phyloP scores from a whole-genome alignment of 306 rosid genomes.

The Corylus americana region DNA sequence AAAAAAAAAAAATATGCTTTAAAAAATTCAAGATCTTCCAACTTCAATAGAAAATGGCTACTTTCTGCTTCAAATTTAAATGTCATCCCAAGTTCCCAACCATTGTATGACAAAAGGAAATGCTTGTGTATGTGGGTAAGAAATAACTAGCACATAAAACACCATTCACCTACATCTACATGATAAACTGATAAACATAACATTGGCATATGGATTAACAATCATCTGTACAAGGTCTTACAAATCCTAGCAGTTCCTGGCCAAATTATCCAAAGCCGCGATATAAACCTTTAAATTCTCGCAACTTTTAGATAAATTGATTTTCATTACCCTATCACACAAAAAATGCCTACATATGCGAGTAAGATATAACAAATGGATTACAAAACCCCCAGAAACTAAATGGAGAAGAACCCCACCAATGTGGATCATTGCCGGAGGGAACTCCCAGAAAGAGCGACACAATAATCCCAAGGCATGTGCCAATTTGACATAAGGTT shows the following conservation, averaged over 20 bases:
- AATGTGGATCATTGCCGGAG: slow-evolving; percentile 71
- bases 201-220: neutral
- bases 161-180: neutral
- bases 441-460: slow-evolving; percentile 78
- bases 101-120: neutral
- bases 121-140: neutral
- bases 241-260: neutral
- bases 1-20: neutral
- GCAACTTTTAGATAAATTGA: neutral
- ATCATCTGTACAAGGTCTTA: neutral
- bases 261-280: neutral
- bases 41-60: neutral
- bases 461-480: slow-evolving; percentile 85
- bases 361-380: neutral
- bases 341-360: neutral
- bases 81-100: neutral
- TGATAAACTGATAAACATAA: neutral
- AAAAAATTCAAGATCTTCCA: slow-evolving; percentile 1
- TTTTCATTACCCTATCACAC: neutral
- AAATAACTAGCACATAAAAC: slow-evolving; percentile 4
- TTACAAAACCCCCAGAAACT: slow-evolving; percentile 15
- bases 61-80: neutral
- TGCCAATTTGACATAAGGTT: slow-evolving; percentile 77
- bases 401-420: slow-evolving; percentile 53
- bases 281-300: neutral